These are phyloP conservation scores for Gnetum montanum DNA, from an alignment of 75 land plant genomes.

Conservation along the genomic window DNA sequence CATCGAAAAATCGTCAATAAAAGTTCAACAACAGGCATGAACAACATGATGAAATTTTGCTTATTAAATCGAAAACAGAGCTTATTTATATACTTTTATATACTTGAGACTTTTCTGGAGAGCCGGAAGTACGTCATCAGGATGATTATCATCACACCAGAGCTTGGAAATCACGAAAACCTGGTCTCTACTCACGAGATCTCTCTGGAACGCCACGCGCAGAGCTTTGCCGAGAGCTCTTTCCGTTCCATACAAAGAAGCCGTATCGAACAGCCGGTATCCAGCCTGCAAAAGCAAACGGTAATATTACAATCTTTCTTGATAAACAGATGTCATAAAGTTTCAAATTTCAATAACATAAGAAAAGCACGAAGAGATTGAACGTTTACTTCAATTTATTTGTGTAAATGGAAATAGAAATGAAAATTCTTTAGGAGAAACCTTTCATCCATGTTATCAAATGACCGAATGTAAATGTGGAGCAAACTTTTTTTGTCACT, in stretches of 20 bases:
- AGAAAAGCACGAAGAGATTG: neutral
- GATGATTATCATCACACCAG: conserved; percentile 17
- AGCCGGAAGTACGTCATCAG: conserved; percentile 33
- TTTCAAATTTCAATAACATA: neutral
- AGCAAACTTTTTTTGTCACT: too few relatives aligned
- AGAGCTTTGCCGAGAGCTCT: conserved; percentile 34
- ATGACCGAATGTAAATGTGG: too few relatives aligned
- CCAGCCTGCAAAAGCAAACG: conserved; percentile 23
- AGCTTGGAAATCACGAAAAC: conserved; percentile 42
- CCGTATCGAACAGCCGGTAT: conserved; percentile 56
- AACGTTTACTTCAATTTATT: too few relatives aligned
- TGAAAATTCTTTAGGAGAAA: too few relatives aligned
- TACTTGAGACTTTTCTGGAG: conserved; percentile 34
- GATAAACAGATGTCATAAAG: neutral
- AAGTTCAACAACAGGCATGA: neutral
- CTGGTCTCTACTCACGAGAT: conserved; percentile 32
- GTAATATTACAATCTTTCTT: neutral
- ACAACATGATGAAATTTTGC: neutral
- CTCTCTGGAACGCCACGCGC: conserved; percentile 13
- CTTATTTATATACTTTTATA: too few relatives aligned
- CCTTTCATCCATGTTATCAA: too few relatives aligned
- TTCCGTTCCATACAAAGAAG: conserved; percentile 29
- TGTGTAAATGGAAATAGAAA: too few relatives aligned
- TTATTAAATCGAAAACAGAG: too few relatives aligned
- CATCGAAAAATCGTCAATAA: neutral